Evolutionary conservation across 148 eudicot species (phyloP).

Genomic region (Spergularia marina): DNA sequence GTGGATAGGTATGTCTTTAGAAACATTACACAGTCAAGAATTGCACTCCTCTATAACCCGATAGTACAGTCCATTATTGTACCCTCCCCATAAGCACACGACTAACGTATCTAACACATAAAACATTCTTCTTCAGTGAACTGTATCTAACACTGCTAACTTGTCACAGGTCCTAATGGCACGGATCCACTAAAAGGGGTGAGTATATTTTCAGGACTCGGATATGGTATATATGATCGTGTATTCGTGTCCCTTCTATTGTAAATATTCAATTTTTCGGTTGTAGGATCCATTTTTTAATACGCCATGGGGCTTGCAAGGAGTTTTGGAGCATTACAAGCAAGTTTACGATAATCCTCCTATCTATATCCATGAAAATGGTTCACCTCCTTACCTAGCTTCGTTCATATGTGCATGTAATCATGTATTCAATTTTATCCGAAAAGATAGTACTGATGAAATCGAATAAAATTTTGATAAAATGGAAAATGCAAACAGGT

Average conservation of each 20-base stretch:
- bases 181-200: constrained; percentile 10
- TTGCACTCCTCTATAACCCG: no score
- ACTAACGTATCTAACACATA: no score
- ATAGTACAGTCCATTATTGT: no score
- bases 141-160: no score
- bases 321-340: not conserved
- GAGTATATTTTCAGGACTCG: not conserved
- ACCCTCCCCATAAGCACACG: no score
- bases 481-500: no score
- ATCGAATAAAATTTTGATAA: no score
- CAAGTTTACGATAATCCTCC: constrained; percentile 4
- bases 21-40: no score
- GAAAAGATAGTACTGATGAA: not conserved
- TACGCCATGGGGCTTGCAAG: constrained; percentile 2
- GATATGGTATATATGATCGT: not conserved
- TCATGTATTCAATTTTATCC: no score
- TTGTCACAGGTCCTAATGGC: constrained; percentile 8
- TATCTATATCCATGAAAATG: constrained; percentile 15
- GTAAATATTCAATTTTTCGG: not conserved
- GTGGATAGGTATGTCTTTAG: constrained; percentile 27
- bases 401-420: no score
- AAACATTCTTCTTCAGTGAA: no score
- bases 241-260: not conserved
- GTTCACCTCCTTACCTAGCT: not conserved
- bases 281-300: not conserved